Evolutionary conservation across 169 alveolate species (phyloP), one percentile per base, ranked within the genome.

Genomic region (Plasmodium billcollinsi): DNA sequence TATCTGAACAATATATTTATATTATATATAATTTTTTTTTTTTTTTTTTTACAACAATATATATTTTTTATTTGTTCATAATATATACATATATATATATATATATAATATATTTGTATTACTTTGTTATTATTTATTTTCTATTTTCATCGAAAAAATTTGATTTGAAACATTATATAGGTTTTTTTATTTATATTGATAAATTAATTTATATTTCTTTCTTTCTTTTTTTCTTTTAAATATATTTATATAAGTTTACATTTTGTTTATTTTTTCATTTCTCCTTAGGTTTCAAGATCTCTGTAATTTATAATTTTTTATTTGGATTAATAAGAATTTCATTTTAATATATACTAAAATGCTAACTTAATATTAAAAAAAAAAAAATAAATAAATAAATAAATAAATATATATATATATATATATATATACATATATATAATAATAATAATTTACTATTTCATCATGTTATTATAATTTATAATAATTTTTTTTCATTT

Each of bases 211-310:
- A 39, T 39, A 39, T 39, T 39, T 39, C 47, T 6, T 56, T 56
- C 21, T 56, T 52, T 52, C 14, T 15, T 15, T 6, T 56, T 56
- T 74, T 7, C 61, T 61, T 39, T 54, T 45, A 20, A 39, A 74
- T 63, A 59, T 74, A 7, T 18, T 20, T 56, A 56, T 56, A 15
- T 56, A 56, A 12, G 65, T 18, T 56, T 58, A 58, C 54, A 58
- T 39, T 26, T 24, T 62, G 62, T 14, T 59, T 50, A 15, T 66
- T 80, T 61, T 63, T 52, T 49, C 75, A 78, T 33, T 24, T 21
- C 59, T 18, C 47, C 5, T 39, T 24, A 83, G 74, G 91, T 67
- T 71, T 59, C 69, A 70, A 43, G 91, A 67, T 69, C 26, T 45
- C 8, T 71, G 54, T 71, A 70, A 54, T 71, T 70, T 74, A 62